A percentile compares a stretch with the other conserved stretches of the same genome.
Conservation (phyloP, 1,284 basidiomycete species). For the Rhodotorula mucilaginosa region DNA sequence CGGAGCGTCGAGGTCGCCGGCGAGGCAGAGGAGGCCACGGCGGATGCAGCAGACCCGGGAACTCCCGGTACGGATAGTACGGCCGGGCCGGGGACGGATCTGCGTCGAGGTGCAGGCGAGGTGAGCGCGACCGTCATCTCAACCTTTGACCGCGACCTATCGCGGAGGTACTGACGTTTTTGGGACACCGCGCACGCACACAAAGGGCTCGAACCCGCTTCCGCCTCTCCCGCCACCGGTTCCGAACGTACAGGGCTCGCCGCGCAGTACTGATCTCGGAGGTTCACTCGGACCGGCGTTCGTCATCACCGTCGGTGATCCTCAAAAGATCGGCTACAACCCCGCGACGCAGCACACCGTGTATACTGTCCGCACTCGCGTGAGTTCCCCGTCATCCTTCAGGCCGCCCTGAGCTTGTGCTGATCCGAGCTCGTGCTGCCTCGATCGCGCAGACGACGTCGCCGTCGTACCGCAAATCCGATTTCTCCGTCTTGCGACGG, state of each 20-base stretch:
- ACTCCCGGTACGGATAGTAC: conserved; percentile 8
- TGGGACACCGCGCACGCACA: neutral
- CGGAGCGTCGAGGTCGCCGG: conserved; percentile 20
- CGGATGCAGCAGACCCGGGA: neutral
- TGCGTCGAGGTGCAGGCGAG: conserved; percentile 1
- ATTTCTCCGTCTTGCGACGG: conserved; percentile 85
- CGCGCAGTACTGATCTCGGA: conserved; percentile 21
- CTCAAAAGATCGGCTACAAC: conserved; percentile 81
- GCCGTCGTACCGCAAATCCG: conserved; percentile 70
- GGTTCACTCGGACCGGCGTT: conserved; percentile 52
- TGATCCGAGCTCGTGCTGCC: neutral
- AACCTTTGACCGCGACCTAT: no score
- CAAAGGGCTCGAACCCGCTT: conserved; percentile 20
- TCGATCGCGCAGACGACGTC: conserved; percentile 66
- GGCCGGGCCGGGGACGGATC: neutral
- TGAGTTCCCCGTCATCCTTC: conserved; percentile 47
- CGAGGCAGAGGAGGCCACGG: conserved; percentile 15
- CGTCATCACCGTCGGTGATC: conserved; percentile 81
- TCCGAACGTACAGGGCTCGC: conserved; percentile 15
- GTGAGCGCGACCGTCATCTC: neutral
- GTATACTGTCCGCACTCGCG: conserved; percentile 87
- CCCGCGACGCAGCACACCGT: conserved; percentile 87
- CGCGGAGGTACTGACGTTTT: neutral
- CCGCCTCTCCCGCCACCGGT: conserved; percentile 23
- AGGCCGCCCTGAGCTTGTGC: fast-evolving